phyloP scores from a whole-genome alignment of 192 early-diverging fungal species.

The Kickxella alabastrina region DNA sequence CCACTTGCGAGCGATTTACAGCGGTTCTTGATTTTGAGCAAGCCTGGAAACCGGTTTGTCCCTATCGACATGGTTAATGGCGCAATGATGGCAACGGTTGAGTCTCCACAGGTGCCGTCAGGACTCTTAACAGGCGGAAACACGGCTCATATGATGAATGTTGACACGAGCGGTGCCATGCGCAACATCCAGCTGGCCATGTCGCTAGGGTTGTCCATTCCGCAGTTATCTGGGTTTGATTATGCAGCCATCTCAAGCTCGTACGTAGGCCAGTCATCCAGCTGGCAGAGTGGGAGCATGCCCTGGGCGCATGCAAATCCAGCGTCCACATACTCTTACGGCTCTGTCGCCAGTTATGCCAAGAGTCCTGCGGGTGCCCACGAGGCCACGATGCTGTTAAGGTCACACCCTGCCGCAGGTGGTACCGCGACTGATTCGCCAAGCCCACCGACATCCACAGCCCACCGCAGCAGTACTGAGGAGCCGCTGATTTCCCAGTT shows the following conservation, averaged over 20 bases:
- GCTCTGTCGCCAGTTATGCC: slow-evolving; percentile 11
- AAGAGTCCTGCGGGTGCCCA: slow-evolving; percentile 15
- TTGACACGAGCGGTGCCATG: slow-evolving; percentile 22
- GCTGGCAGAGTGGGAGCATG: slow-evolving; percentile 47
- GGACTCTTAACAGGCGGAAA: slow-evolving; percentile 31
- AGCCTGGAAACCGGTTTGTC: slow-evolving; percentile 52
- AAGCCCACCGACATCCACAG: neutral
- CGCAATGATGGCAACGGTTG: slow-evolving; percentile 35
- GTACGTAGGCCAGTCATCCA: slow-evolving; percentile 33
- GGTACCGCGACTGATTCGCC: neutral
- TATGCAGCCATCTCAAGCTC: slow-evolving; percentile 22
- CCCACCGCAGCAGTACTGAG: slow-evolving; percentile 6
- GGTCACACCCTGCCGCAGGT: neutral
- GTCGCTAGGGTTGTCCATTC: slow-evolving; percentile 15
- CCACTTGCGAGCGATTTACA: neutral
- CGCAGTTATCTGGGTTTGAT: slow-evolving; percentile 15
- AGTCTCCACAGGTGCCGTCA: slow-evolving; percentile 24
- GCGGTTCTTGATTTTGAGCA: slow-evolving; percentile 45
- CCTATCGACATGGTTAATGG: slow-evolving; percentile 46
- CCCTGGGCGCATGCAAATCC: slow-evolving; percentile 21
- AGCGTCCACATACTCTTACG: slow-evolving; percentile 6
- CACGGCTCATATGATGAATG: slow-evolving; percentile 46
- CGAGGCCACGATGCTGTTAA: neutral
- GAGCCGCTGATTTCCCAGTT: slow-evolving; percentile 23
- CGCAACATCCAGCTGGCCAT: slow-evolving; percentile 20